These are phyloP conservation scores for Suillus placidus DNA, from an alignment of 768 basidiomycete species.

Conservation along the genomic window DNA sequence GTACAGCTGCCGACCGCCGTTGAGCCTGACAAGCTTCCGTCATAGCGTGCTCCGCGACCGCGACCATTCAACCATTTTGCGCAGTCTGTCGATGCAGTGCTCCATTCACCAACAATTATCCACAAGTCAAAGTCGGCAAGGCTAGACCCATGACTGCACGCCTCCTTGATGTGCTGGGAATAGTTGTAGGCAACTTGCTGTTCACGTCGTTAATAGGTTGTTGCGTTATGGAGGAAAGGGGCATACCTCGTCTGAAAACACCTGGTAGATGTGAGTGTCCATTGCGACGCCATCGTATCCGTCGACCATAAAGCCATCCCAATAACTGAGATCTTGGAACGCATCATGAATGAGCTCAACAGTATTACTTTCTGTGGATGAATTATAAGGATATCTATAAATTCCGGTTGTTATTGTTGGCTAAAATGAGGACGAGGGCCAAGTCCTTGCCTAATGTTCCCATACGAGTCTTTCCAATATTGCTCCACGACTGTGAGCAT, in stretches of 20 bases:
- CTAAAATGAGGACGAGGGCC: slow-evolving; percentile 40
- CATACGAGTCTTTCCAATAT: slow-evolving; percentile 65
- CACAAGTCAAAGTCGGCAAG: slow-evolving; percentile 61
- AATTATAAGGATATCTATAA: slow-evolving; percentile 12
- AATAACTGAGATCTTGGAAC: slow-evolving; percentile 42
- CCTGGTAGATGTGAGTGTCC: slow-evolving; percentile 72
- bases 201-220: not conserved
- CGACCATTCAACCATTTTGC: slow-evolving; percentile 81
- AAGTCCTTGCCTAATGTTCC: slow-evolving; percentile 47
- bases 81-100: slow-evolving; percentile 73
- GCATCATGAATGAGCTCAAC: slow-evolving; percentile 8
- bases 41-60: slow-evolving; percentile 70
- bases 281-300: slow-evolving; percentile 56
- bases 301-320: slow-evolving; percentile 37
- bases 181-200: slow-evolving; percentile 12
- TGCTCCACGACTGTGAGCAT: slow-evolving; percentile 49
- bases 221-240: not conserved
- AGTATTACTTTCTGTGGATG: slow-evolving; percentile 9
- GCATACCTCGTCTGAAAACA: slow-evolving; percentile 57
- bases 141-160: slow-evolving; percentile 52
- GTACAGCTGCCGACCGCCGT: slow-evolving; percentile 39
- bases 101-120: slow-evolving; percentile 84
- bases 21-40: slow-evolving; percentile 44
- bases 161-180: slow-evolving; percentile 40
- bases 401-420: slow-evolving; percentile 14